phyloP scores from a whole-genome alignment of 2,329 filamentous ascomycete species.

The Verticillium dahliae region DNA sequence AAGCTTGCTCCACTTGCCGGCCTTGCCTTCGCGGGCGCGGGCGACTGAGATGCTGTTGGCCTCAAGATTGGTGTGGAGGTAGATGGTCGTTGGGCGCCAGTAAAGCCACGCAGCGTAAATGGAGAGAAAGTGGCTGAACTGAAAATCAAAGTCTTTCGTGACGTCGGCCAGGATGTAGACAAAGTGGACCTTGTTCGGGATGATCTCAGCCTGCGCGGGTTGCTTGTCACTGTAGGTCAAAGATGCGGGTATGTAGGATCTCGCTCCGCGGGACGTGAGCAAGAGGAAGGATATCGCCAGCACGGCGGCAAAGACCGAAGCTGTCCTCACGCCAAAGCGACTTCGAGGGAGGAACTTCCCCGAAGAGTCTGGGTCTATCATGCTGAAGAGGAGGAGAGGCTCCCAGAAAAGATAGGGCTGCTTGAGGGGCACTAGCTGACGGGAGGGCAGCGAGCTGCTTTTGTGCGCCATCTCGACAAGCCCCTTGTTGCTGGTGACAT shows the following conservation, averaged over 20 bases:
- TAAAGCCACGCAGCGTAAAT: slow-evolving; percentile 14
- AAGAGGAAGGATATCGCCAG: neutral
- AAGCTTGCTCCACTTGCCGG: slow-evolving; percentile 16
- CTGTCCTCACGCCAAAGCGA: neutral
- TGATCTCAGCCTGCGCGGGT: neutral
- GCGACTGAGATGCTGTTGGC: slow-evolving; percentile 6
- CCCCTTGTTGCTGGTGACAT: too few species aligned
- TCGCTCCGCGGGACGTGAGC: neutral
- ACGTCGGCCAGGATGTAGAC: slow-evolving; percentile 15
- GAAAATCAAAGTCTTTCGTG: slow-evolving; percentile 11
- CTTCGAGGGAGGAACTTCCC: neutral
- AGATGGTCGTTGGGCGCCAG: slow-evolving; percentile 16
- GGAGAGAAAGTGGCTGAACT: slow-evolving; percentile 17
- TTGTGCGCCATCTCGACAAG: too few species aligned
- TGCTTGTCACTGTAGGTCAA: neutral
- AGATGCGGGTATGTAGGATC: neutral
- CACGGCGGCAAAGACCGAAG: neutral
- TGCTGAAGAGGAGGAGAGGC: neutral
- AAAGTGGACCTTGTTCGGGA: slow-evolving; percentile 18
- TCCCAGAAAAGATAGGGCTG: too few species aligned
- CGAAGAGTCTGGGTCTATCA: neutral
- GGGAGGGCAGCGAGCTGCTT: too few species aligned
- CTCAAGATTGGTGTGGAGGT: slow-evolving; percentile 18
- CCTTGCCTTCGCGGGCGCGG: slow-evolving; percentile 5
- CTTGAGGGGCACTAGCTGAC: too few species aligned